These are phyloP conservation scores for Geranomyces michiganensis DNA, from an alignment of 192 early-diverging fungal genomes.

Conservation along the genomic window DNA sequence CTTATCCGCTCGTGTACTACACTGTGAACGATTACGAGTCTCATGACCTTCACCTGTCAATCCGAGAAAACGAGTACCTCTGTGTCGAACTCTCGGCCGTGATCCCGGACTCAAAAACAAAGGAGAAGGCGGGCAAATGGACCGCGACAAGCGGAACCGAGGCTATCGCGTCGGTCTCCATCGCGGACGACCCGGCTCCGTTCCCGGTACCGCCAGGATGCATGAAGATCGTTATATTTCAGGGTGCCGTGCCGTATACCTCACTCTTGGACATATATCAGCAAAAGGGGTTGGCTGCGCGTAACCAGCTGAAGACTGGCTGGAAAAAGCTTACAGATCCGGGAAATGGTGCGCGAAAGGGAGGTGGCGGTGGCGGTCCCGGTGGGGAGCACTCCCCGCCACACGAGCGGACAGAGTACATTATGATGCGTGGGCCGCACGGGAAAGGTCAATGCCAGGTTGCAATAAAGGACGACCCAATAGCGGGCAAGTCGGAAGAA, in stretches of 20 bases:
- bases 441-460: slow-evolving; percentile 90
- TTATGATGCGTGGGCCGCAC: slow-evolving; percentile 92
- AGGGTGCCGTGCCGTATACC: slow-evolving; percentile 86
- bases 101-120: slow-evolving; percentile 53
- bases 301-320: slow-evolving; percentile 48
- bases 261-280: slow-evolving; percentile 84
- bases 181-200: slow-evolving; percentile 48
- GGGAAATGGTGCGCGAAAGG: slow-evolving; percentile 9
- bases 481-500: not conserved
- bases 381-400: slow-evolving; percentile 37
- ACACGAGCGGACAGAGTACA: slow-evolving; percentile 80
- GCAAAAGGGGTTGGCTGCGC: slow-evolving; percentile 62
- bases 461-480: slow-evolving; percentile 48
- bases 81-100: slow-evolving; percentile 87
- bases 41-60: slow-evolving; percentile 83
- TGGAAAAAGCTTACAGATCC: slow-evolving; percentile 63
- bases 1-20: slow-evolving; percentile 90
- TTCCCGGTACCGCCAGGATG: slow-evolving; percentile 62
- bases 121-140: slow-evolving; percentile 20
- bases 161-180: slow-evolving; percentile 33
- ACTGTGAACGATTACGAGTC: slow-evolving; percentile 92
- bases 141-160: slow-evolving; percentile 45
- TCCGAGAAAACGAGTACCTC: slow-evolving; percentile 82
- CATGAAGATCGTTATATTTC: slow-evolving; percentile 78
- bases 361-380: slow-evolving; percentile 3